Conservation (phyloP, 768 basidiomycete genomes). For the Sarcomyxa edulis region DNA sequence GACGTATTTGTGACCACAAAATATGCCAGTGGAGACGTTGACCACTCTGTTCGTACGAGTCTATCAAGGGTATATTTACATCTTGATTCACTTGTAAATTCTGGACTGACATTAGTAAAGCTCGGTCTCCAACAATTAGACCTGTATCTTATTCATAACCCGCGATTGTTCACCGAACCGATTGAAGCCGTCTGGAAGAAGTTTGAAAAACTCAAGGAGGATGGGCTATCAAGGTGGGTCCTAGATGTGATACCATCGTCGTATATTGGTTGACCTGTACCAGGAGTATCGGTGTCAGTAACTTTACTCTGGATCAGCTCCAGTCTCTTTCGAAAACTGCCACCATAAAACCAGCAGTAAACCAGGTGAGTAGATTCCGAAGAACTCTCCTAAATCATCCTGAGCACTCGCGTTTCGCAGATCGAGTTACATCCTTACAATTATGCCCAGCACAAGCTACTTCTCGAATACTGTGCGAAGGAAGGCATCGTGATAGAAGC, state of each 20-base stretch:
- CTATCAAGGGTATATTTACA: slow-evolving; percentile 36
- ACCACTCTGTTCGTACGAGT: slow-evolving; percentile 40
- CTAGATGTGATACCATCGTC: neutral
- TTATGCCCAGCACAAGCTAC: slow-evolving; percentile 36
- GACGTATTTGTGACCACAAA: slow-evolving; percentile 55
- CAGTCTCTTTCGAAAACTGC: slow-evolving; percentile 46
- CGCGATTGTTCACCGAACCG: slow-evolving; percentile 22
- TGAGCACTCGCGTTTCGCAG: slow-evolving; percentile 17
- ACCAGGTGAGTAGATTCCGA: slow-evolving; percentile 44
- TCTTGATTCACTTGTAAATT: neutral
- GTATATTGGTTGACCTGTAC: neutral
- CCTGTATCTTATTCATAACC: slow-evolving; percentile 64
- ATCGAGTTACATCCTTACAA: slow-evolving; percentile 58
- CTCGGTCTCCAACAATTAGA: slow-evolving; percentile 58
- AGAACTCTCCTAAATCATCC: neutral
- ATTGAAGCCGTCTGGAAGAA: slow-evolving; percentile 46
- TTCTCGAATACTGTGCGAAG: slow-evolving; percentile 42
- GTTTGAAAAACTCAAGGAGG: slow-evolving; percentile 37
- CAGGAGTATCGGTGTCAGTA: slow-evolving; percentile 74
- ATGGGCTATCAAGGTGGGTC: neutral
- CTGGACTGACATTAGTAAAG: slow-evolving; percentile 32
- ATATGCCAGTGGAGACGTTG: slow-evolving; percentile 35
- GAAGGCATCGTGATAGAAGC: slow-evolving; percentile 52
- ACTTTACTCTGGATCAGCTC: slow-evolving; percentile 50
- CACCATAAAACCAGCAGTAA: slow-evolving; percentile 57